Conservation (phyloP, 2,329 filamentous ascomycete genomes). For the Myrmaecium sp. region DNA sequence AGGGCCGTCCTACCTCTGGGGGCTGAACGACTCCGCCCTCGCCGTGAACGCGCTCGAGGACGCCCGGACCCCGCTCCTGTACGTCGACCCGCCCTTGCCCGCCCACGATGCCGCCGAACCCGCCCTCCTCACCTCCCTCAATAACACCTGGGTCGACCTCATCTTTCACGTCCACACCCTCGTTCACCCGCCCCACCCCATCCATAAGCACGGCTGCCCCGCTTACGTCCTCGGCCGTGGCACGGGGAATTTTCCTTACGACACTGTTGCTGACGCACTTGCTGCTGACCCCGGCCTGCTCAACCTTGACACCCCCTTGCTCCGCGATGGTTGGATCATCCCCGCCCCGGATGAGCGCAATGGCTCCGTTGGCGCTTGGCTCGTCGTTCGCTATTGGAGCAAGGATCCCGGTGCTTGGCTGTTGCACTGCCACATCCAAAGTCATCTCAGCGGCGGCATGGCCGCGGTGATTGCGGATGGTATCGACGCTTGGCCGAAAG, state of each 20-base stretch:
- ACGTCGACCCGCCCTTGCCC: slow-evolving; percentile 20
- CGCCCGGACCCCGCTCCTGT: slow-evolving; percentile 29
- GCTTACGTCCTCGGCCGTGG: slow-evolving; percentile 40
- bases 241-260: slow-evolving; percentile 30
- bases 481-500: slow-evolving; percentile 27
- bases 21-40: slow-evolving; percentile 29
- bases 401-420: slow-evolving; percentile 30
- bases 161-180: slow-evolving; percentile 10
- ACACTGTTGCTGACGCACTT: slow-evolving; percentile 35
- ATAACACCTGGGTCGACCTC: slow-evolving; percentile 18
- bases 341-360: slow-evolving; percentile 5
- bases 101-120: slow-evolving; percentile 20
- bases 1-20: slow-evolving; percentile 35
- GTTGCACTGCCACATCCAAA: slow-evolving; percentile 35
- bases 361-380: no score
- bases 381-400: slow-evolving; percentile 28
- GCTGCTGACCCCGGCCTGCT: slow-evolving; percentile 30
- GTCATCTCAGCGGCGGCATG: slow-evolving; percentile 32
- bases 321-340: slow-evolving; percentile 33
- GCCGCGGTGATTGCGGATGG: slow-evolving; percentile 31
- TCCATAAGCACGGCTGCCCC: slow-evolving; percentile 48
- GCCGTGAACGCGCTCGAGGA: slow-evolving; percentile 22
- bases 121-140: slow-evolving; percentile 23
- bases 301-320: slow-evolving; percentile 39
- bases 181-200: slow-evolving; percentile 37